phyloP scores from a whole-genome alignment of 1,284 basidiomycete genomes.

The Sanghuangporus baumii region DNA sequence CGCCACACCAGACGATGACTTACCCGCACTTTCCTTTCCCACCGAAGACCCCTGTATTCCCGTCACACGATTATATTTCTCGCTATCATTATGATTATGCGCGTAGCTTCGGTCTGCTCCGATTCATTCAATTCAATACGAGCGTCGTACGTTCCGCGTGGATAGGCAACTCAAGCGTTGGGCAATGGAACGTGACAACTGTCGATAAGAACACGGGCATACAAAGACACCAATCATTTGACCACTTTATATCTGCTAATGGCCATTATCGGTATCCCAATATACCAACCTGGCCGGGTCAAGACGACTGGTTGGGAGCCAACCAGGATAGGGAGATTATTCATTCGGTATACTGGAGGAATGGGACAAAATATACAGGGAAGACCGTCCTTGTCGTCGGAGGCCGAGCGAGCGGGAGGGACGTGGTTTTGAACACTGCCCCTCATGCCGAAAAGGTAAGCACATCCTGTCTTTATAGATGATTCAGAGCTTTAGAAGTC shows the following conservation, averaged over 20 bases:
- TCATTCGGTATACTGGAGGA: constrained; percentile 52
- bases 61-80: constrained; percentile 40
- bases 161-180: constrained; percentile 34
- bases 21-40: constrained; percentile 48
- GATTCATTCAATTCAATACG: constrained; percentile 39
- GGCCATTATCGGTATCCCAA: constrained; percentile 51
- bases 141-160: constrained; percentile 40
- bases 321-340: constrained; percentile 34
- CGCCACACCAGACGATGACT: constrained; percentile 47
- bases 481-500: background rate
- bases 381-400: constrained; percentile 47
- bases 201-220: constrained; percentile 18
- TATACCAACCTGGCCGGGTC: constrained; percentile 39
- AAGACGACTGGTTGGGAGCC: constrained; percentile 40
- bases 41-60: constrained; percentile 43
- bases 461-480: background rate
- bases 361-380: constrained; percentile 37
- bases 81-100: constrained; percentile 43
- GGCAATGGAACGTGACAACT: constrained; percentile 40
- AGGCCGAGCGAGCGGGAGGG: constrained; percentile 44
- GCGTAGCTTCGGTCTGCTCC: constrained; percentile 32
- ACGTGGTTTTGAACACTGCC: constrained; percentile 39
- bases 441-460: constrained; percentile 38
- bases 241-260: constrained; percentile 49
- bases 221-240: constrained; percentile 27